phyloP scores from a whole-genome alignment of 148 eudicot species.

The Mesembryanthemum crystallinum region DNA sequence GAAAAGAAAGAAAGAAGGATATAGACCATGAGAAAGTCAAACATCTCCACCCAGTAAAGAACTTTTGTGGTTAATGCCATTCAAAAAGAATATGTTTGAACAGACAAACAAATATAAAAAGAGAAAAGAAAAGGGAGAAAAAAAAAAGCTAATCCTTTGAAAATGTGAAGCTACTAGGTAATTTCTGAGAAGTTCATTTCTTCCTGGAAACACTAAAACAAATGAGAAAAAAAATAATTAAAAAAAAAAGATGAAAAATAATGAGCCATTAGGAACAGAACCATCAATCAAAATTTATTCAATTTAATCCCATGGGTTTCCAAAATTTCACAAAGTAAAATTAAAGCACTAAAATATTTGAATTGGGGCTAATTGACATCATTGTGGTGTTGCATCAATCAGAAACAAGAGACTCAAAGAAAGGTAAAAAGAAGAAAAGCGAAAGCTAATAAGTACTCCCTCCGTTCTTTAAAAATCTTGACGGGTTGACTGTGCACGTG shows the following conservation, averaged over 20 bases:
- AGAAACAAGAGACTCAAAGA: too few relatives aligned
- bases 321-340: not conserved
- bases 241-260: too few relatives aligned
- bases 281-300: not conserved
- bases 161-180: not conserved
- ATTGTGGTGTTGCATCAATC: too few relatives aligned
- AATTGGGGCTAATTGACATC: not conserved
- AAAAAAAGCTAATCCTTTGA: not conserved
- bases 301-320: not conserved
- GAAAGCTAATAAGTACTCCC: not conserved
- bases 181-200: too few relatives aligned
- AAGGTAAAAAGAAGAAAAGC: not conserved
- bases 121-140: not conserved
- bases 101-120: not conserved
- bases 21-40: not conserved
- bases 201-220: not conserved
- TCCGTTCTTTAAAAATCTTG: too few relatives aligned
- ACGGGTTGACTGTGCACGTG: too few relatives aligned
- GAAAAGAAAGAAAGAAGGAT: not conserved
- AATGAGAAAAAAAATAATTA: not conserved
- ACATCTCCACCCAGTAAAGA: not conserved
- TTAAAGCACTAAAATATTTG: not conserved
- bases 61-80: not conserved
- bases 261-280: not conserved
- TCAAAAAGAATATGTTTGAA: not conserved